Conservation (phyloP, 164 flowering plant species). For the Magnolia changhungtana region DNA sequence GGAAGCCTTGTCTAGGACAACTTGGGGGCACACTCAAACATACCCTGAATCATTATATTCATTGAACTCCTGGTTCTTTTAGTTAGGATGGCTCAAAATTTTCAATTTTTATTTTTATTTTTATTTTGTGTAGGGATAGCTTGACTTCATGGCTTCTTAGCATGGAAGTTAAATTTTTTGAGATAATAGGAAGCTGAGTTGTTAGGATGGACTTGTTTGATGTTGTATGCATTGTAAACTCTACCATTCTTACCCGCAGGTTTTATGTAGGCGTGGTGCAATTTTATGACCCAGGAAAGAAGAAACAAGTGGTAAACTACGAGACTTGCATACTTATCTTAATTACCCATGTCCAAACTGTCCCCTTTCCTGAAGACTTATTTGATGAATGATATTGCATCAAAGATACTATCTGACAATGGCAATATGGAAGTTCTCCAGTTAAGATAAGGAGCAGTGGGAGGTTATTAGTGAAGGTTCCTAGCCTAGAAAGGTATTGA, state of each 20-base stretch:
- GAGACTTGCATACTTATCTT: not conserved
- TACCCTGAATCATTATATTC: not conserved
- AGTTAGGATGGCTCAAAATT: not conserved
- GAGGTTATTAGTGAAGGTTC: constrained; percentile 49
- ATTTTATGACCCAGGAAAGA: constrained; percentile 60
- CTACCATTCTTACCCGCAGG: constrained; percentile 37
- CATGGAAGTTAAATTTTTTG: not conserved
- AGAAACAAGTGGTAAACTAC: constrained; percentile 72
- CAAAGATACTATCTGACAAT: constrained; percentile 78
- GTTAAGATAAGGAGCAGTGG: constrained; percentile 79
- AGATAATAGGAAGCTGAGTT: not conserved
- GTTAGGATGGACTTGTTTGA: not conserved
- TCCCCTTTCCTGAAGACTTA: not conserved
- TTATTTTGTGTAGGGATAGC: not conserved
- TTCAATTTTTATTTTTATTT: not conserved
- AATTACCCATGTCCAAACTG: not conserved
- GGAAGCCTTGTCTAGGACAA: not conserved
- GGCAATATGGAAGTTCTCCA: constrained; percentile 87
- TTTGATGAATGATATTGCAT: not conserved
- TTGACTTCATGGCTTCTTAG: not conserved
- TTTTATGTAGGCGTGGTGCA: constrained; percentile 86
- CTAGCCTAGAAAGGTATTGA: constrained; percentile 46
- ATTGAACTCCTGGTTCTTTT: not conserved
- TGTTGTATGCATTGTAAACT: not conserved
- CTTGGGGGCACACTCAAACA: not conserved